Evolutionary conservation across 139 green algal genomes (phyloP).

Genomic region (Tetradesmus lagerheimii): DNA sequence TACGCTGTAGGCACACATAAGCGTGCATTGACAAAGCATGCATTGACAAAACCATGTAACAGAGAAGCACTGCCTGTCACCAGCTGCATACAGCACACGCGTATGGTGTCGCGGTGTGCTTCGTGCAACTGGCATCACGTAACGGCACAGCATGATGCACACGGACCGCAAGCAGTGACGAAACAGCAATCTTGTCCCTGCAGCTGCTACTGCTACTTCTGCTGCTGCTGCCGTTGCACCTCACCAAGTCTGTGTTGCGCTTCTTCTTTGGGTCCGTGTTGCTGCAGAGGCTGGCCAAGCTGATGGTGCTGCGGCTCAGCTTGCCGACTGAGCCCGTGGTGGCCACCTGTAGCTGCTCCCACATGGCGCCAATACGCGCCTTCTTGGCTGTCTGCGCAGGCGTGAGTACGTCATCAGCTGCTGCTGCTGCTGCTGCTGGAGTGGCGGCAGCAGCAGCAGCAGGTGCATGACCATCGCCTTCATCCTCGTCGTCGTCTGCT

Average conservation of each 20-base stretch:
- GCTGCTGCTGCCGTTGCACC: neutral
- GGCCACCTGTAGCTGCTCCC: constrained; percentile 38
- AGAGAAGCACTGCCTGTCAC: too few relatives aligned
- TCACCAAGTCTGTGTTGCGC: constrained; percentile 46
- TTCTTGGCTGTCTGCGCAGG: constrained; percentile 56
- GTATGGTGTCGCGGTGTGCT: too few relatives aligned
- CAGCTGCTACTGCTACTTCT: too few relatives aligned
- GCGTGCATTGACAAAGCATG: too few relatives aligned
- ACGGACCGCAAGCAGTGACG: too few relatives aligned
- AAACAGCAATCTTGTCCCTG: too few relatives aligned
- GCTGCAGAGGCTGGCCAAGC: constrained; percentile 52
- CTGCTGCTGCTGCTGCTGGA: neutral
- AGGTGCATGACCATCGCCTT: neutral
- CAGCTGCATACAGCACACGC: too few relatives aligned
- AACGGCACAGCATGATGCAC: too few relatives aligned
- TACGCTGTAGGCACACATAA: too few relatives aligned
- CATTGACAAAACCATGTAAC: too few relatives aligned
- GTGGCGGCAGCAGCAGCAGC: neutral
- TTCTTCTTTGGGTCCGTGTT: constrained; percentile 50
- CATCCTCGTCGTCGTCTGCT: constrained; percentile 20
- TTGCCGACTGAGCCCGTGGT: constrained; percentile 19
- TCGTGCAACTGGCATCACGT: too few relatives aligned
- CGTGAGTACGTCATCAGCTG: constrained; percentile 12
- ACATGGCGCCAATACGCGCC: constrained; percentile 40
- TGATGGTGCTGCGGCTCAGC: constrained; percentile 10